Evolutionary conservation across 345 rosid species (phyloP).

Genomic region (Dovyalis caffra): DNA sequence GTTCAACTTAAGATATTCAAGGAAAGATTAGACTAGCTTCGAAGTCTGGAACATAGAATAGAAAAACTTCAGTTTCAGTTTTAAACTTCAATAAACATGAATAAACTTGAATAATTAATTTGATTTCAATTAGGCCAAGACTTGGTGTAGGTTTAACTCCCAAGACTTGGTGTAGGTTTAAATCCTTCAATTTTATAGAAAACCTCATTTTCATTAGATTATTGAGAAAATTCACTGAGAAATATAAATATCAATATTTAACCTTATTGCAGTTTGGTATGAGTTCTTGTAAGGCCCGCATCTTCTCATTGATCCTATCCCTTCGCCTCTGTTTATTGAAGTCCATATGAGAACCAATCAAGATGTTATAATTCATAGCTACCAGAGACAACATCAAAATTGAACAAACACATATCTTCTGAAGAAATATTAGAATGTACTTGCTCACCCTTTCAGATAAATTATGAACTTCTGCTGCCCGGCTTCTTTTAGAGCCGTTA

Average conservation of each 20-base stretch:
- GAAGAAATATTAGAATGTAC: conserved; percentile 1
- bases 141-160: not conserved
- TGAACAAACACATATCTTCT: conserved; percentile 2
- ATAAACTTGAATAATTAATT: not conserved
- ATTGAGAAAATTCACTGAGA: not conserved
- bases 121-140: not conserved
- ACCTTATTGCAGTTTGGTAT: conserved; percentile 95
- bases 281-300: conserved; percentile 92
- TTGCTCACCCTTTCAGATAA: conserved; percentile 90
- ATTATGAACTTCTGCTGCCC: conserved; percentile 94
- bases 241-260: not conserved
- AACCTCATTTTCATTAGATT: not conserved
- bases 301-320: conserved; percentile 91
- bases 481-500: conserved; percentile 67
- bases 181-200: not conserved
- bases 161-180: not conserved
- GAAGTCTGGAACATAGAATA: not conserved
- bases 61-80: not conserved
- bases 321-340: conserved; percentile 66
- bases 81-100: not conserved
- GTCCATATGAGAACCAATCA: conserved; percentile 12
- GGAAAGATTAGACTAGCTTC: not conserved
- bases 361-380: conserved; percentile 19
- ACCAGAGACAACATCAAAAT: conserved; percentile 1
- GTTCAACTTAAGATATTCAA: conserved; percentile 2